Conservation (phyloP, 331 rosid species). For the Spiraea crenata region DNA sequence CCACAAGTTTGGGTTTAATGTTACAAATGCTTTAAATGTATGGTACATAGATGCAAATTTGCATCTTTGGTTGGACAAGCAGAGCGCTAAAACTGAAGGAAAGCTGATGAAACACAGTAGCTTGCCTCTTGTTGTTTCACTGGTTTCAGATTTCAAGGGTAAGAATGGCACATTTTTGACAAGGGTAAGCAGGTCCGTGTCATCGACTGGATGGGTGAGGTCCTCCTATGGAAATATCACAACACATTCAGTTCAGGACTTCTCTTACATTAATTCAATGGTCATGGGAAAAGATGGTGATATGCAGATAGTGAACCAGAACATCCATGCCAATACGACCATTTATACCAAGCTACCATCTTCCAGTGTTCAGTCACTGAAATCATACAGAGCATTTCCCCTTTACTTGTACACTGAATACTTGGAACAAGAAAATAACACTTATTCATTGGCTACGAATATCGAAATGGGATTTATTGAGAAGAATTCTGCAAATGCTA, state of each 20-base stretch:
- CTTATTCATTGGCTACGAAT: slow-evolving; percentile 34
- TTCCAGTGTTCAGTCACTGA: slow-evolving; percentile 17
- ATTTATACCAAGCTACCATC: slow-evolving; percentile 33
- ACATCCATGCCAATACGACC: slow-evolving; percentile 41
- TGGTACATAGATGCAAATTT: slow-evolving; percentile 80
- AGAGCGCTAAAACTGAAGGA: slow-evolving; percentile 47
- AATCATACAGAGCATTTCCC: slow-evolving; percentile 40
- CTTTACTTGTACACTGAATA: slow-evolving; percentile 35
- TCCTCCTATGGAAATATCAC: slow-evolving; percentile 71
- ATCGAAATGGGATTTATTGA: slow-evolving; percentile 56
- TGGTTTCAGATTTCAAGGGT: slow-evolving; percentile 49
- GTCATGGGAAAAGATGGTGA: slow-evolving; percentile 43
- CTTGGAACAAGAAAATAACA: slow-evolving; percentile 29
- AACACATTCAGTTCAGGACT: slow-evolving; percentile 47
- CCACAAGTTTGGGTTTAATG: slow-evolving; percentile 57
- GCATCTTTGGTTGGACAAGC: slow-evolving; percentile 74
- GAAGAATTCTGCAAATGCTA: slow-evolving; percentile 28
- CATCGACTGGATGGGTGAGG: slow-evolving; percentile 67
- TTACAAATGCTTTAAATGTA: slow-evolving; percentile 70
- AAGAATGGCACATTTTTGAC: slow-evolving; percentile 54
- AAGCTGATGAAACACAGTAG: slow-evolving; percentile 33
- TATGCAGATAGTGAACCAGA: slow-evolving; percentile 61
- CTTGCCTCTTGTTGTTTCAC: slow-evolving; percentile 41
- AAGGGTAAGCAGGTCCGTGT: slow-evolving; percentile 38
- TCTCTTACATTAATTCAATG: slow-evolving; percentile 51